Evolutionary conservation across 2,329 filamentous ascomycete species (phyloP), one percentile per base, ranked within the genome.

Genomic region (Fusarium pilosicola): DNA sequence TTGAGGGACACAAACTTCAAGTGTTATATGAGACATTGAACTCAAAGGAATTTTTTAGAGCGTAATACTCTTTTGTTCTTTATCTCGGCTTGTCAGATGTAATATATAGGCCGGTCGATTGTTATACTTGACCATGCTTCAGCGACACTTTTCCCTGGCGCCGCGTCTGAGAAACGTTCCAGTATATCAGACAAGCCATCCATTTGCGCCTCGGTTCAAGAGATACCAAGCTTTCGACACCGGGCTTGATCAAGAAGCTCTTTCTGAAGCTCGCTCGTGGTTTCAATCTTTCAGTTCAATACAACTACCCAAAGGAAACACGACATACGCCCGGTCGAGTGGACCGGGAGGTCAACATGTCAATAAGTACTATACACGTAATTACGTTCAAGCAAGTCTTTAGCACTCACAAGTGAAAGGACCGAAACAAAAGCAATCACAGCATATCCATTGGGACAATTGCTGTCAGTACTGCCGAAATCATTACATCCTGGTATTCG

Each of bases 261-360:
- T 90, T 38, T 77, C 80, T 10, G 87, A 88, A 67, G 88, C 88
- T 5, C 84, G 88, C 30, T 81, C 80, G 68, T 90, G 89, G 89
- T 83, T 83, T 54, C 75, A 82, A 52, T 81, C 82, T 0, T 88
- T 89, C 68, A 80, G 82, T 14, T 71, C 81, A 38, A 80, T 78
- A 44, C 81, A 77, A 28, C 76, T 91, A 5, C 89, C 89, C 20
- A 84, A 80, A 61, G 89, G 88, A 14, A 85, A 80, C 49, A 90
- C 87, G 10, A 85, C 81, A 17, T 90, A 85, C 77, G 85, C 89
- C 6, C 84, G 89, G n/a, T 90, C 89, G 6, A 90, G 88, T 73
- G 89, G 89, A 1, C 88, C 89, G 6, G 89, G 89, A 18, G 89
- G 89, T 5, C 89, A 91, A 74, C 88, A 91, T 76, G 88, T 90